phyloP scores from a whole-genome alignment of 306 rosid genomes.

The Hippophae gyantsensis region DNA sequence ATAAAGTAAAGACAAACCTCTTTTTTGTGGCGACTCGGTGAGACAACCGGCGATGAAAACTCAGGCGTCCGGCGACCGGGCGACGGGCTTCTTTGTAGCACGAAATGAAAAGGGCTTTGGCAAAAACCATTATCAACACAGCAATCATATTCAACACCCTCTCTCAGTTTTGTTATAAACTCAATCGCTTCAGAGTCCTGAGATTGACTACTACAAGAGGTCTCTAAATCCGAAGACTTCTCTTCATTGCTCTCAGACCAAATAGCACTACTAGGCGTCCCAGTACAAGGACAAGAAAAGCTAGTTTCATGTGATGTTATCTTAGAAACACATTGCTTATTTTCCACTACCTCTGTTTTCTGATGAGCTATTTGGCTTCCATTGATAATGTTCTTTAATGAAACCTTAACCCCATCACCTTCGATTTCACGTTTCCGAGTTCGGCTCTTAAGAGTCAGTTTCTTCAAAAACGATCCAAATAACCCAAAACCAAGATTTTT shows the following conservation, averaged over 20 bases:
- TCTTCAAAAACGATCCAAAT: constrained; percentile 64
- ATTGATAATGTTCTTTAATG: constrained; percentile 26
- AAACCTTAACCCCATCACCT: constrained; percentile 14
- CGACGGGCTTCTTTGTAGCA: constrained; percentile 32
- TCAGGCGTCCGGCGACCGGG: constrained; percentile 56
- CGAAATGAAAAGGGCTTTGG: constrained; percentile 67
- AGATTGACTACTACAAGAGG: constrained; percentile 32
- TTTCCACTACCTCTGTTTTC: constrained; percentile 3
- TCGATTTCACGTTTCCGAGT: constrained; percentile 27
- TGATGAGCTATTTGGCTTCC: constrained; percentile 5
- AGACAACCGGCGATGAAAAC: constrained; percentile 42
- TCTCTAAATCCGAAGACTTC: constrained; percentile 37
- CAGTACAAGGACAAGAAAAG: constrained; percentile 25
- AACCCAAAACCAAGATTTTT: constrained; percentile 35
- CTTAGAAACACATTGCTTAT: constrained; percentile 2
- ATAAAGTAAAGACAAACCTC: constrained; percentile 48
- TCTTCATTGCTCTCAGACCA: constrained; percentile 64
- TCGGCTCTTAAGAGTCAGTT: constrained; percentile 21
- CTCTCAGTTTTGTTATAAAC: constrained; percentile 17
- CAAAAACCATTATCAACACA: constrained; percentile 21
- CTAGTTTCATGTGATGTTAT: constrained; percentile 8
- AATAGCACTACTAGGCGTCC: constrained; percentile 42
- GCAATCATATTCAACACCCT: constrained; percentile 11
- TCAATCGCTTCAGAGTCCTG: constrained; percentile 27
- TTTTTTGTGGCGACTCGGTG: constrained; percentile 39